Evolutionary conservation across 208 protist genomes (phyloP).

Genomic region (Acanthamoeba rhysodes): DNA sequence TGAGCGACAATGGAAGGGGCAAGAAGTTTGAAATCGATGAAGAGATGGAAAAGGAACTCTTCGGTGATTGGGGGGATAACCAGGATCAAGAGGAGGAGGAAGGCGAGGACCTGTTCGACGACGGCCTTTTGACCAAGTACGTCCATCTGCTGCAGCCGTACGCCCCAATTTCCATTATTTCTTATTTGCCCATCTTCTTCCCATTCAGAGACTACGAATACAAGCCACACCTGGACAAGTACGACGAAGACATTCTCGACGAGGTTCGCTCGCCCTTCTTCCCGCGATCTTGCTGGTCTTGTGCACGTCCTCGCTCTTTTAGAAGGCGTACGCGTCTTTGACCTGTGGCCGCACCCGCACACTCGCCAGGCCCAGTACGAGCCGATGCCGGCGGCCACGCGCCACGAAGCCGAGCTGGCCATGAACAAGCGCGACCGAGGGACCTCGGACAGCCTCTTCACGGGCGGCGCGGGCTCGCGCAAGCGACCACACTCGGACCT

Average conservation of each 20-base stretch:
- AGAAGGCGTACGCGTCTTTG: background rate
- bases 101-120: background rate
- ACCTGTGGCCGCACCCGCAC: background rate
- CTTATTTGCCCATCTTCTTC: background rate
- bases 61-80: background rate
- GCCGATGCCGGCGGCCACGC: background rate
- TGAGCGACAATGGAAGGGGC: too few species aligned
- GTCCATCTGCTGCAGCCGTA: background rate
- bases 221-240: background rate
- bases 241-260: background rate
- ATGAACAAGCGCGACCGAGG: background rate
- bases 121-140: background rate
- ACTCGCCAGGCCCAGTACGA: background rate
- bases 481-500: background rate
- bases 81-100: slow-evolving; percentile 19
- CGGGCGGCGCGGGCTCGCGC: background rate
- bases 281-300: too few species aligned
- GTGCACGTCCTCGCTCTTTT: background rate
- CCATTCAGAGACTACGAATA: background rate
- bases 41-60: background rate
- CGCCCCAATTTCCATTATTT: background rate
- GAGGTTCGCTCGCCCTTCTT: background rate
- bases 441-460: background rate
- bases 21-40: background rate
- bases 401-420: background rate